Percentiles rank a stretch among this genome's conserved stretches.
phyloP scores from a whole-genome alignment of 2,329 filamentous ascomycete species.

The Aspergillus candidus region DNA sequence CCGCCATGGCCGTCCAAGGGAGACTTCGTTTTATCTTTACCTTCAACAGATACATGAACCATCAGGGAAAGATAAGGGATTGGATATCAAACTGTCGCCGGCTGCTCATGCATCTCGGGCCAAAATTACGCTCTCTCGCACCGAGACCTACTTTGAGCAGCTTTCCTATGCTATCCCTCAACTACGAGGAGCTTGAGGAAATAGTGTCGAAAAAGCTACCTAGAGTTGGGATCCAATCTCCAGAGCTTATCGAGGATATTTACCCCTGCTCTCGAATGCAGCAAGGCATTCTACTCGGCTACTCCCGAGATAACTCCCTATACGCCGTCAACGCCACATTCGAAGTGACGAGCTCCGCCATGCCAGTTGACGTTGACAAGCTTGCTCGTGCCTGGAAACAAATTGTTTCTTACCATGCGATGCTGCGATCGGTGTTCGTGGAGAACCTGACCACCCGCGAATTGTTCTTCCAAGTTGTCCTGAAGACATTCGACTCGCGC shows the following conservation, averaged over 20 bases:
- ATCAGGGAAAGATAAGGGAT: constrained; percentile 38
- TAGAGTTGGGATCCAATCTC: constrained; percentile 26
- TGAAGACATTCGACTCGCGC: constrained; percentile 24
- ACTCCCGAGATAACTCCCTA: constrained; percentile 26
- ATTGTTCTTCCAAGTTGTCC: constrained; percentile 31
- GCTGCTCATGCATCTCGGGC: constrained; percentile 26
- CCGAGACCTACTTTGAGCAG: constrained; percentile 36
- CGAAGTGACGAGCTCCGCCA: constrained; percentile 21
- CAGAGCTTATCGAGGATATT: constrained; percentile 38
- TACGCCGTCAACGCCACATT: constrained; percentile 37
- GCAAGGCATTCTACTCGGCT: constrained; percentile 32
- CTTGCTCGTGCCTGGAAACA: constrained; percentile 27
- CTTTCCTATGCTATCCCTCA: constrained; percentile 42
- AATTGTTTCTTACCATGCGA: constrained; percentile 28
- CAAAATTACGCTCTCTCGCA: constrained; percentile 19
- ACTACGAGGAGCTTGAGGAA: constrained; percentile 36
- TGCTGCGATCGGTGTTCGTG: constrained; percentile 34
- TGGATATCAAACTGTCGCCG: constrained; percentile 40
- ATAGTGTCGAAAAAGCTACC: constrained; percentile 35
- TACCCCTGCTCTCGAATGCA: constrained; percentile 37
- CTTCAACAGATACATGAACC: constrained; percentile 45
- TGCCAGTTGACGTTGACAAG: constrained; percentile 21
- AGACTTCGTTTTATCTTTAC: constrained; percentile 46
- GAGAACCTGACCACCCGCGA: constrained; percentile 27
- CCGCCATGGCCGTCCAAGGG: constrained; percentile 44